Conservation (phyloP, 441 rosid genomes). For the Sinapis alba region DNA sequence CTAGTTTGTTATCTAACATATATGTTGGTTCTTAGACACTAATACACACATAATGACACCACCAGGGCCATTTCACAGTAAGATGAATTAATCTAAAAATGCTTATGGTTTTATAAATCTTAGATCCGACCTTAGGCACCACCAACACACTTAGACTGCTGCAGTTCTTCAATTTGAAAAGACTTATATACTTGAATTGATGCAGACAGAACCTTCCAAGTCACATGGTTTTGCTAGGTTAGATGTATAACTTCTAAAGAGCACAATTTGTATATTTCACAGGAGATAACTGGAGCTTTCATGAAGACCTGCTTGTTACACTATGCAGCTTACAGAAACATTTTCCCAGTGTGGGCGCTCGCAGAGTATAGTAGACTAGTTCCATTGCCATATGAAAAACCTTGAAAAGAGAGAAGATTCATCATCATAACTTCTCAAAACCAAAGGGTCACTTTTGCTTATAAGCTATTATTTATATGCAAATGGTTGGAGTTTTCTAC, state of each 20-base stretch:
- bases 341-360: conserved; percentile 45
- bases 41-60: neutral
- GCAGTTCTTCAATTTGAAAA: neutral
- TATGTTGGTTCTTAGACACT: conserved; percentile 1
- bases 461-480: conserved; percentile 18
- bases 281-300: conserved; percentile 46
- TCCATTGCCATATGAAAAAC: conserved; percentile 28
- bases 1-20: neutral
- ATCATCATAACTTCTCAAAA: conserved; percentile 13
- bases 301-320: conserved; percentile 44
- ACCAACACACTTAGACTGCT: neutral
- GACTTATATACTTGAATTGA: neutral
- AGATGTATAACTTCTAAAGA: conserved; percentile 7
- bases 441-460: conserved; percentile 26
- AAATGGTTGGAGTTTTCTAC: conserved; percentile 27
- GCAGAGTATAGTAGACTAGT: conserved; percentile 43
- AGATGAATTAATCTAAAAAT: too few species aligned
- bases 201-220: neutral
- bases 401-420: conserved; percentile 19
- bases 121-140: too few species aligned
- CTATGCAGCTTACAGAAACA: conserved; percentile 40
- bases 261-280: conserved; percentile 7
- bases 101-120: too few species aligned
- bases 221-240: neutral
- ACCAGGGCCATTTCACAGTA: too few species aligned